Base-by-base conservation (phyloP, 2,329 filamentous ascomycete genomes). In the Nemania sp. region DNA sequence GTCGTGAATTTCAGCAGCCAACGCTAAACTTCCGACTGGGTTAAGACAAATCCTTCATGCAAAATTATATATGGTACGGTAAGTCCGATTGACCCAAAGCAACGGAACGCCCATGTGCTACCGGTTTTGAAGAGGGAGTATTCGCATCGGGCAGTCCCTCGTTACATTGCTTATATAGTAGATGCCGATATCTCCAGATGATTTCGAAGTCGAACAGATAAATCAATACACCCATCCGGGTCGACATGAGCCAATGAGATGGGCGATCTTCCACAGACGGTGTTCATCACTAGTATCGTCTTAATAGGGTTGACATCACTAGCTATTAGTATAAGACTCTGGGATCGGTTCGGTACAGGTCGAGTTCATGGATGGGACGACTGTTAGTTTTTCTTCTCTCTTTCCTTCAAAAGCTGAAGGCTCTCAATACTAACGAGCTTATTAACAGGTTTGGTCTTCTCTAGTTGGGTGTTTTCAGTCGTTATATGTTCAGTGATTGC, bases 281-380 rank as follows among this genome's bases (percentile, higher is more conserved):
- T 26, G 38, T 27, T 74, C 47, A 62, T 27, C 15, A 51, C 58
- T 15, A 57, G 64, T 6, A 62, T 62, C 43, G 60, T 55, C 32
- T 49, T 72, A 58, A 53, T 70, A 7, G 41, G 51, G 8, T 45
- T 68, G n/a, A 73, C 67, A 10, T 45, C 64, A 32, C 11, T 47
- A 62, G 69, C 55, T 24, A 20, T 20, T 62, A 68, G 60, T 61
- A 38, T 54, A 41, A 68, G 59, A 20, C 58, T 59, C 45, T 74
- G 24, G 59, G 60, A 52, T 47, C 68, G 58, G 43, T 70, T 67
- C 43, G 38, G 65, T 45, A 54, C 56, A 55, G 45, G 58, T 53
- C 64, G 65, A 61, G 70, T 64, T 35, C 56, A 64, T 54, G 72
- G 72, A 29, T 57, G 57, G 26, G 72, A 74, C 43, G 72, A 74